These are phyloP conservation scores for Spergularia marina DNA, from an alignment of 148 eudicot genomes.

Conservation along the genomic window DNA sequence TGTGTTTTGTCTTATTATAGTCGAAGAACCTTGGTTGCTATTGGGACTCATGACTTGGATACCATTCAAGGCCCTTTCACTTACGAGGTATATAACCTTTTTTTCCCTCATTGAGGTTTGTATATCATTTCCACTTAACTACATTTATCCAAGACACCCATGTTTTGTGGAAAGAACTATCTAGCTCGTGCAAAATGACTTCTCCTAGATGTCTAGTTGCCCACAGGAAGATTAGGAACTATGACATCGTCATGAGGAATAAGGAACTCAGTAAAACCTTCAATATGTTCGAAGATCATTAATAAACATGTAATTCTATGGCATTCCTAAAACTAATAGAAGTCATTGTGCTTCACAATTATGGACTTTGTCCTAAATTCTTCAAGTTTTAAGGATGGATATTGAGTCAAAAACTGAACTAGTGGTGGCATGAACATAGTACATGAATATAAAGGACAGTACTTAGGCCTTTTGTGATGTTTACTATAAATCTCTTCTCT, in stretches of 20 bases:
- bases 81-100: constrained; percentile 61
- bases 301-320: too few species aligned
- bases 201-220: background rate
- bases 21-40: constrained; percentile 96
- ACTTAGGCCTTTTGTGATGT: background rate
- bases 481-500: constrained; percentile 9
- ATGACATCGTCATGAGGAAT: background rate
- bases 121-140: background rate
- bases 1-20: constrained; percentile 33
- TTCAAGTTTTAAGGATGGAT: background rate
- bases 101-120: background rate
- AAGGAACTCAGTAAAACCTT: background rate
- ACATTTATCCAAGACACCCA: background rate
- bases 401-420: background rate
- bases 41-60: constrained; percentile 98
- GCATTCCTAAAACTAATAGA: too few species aligned
- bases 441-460: background rate
- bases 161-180: background rate
- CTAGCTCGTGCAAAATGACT: background rate
- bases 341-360: background rate
- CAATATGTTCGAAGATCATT: background rate
- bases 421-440: background rate
- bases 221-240: background rate
- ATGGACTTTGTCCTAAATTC: background rate
- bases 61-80: constrained; percentile 91